Evolutionary conservation across 2,329 filamentous ascomycete genomes (phyloP).

Genomic region (Arthrobotrys musiformis): DNA sequence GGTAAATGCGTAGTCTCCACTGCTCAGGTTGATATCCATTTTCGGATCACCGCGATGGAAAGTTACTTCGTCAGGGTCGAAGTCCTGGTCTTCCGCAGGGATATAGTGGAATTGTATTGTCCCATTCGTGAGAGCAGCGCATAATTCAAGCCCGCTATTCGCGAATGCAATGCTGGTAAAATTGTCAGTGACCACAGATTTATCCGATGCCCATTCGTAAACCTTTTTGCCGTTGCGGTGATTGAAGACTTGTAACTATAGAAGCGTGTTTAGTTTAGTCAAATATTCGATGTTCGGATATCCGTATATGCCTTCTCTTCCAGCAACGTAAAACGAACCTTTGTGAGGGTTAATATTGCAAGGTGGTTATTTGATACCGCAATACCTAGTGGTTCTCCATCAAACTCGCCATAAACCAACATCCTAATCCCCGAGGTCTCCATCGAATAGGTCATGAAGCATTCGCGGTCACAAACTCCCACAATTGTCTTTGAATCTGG

Average conservation of each 20-base stretch:
- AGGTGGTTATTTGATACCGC: slow-evolving; percentile 46
- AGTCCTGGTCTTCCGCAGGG: slow-evolving; percentile 34
- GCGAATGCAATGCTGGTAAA: slow-evolving; percentile 48
- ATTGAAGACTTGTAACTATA: slow-evolving; percentile 49
- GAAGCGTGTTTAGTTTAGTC: neutral
- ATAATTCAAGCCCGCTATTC: slow-evolving; percentile 42
- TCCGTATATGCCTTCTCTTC: neutral
- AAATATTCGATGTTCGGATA: neutral
- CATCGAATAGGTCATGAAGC: slow-evolving; percentile 40
- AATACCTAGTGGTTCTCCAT: slow-evolving; percentile 37
- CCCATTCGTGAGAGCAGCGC: slow-evolving; percentile 38
- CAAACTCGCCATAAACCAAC: slow-evolving; percentile 41
- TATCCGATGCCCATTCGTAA: slow-evolving; percentile 47
- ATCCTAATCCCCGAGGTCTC: slow-evolving; percentile 17
- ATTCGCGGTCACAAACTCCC: slow-evolving; percentile 47
- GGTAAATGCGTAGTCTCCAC: slow-evolving; percentile 49
- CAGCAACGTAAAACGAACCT: slow-evolving; percentile 21
- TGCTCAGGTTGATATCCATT: slow-evolving; percentile 45
- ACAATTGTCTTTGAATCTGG: slow-evolving; percentile 43
- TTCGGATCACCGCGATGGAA: slow-evolving; percentile 42
- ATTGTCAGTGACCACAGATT: slow-evolving; percentile 41
- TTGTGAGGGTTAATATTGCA: slow-evolving; percentile 48
- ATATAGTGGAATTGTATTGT: slow-evolving; percentile 52
- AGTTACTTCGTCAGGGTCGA: slow-evolving; percentile 32
- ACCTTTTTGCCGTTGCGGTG: slow-evolving; percentile 39